Evolutionary conservation across 73 alveolate species (phyloP).

Genomic region (Uronychia setigera): DNA sequence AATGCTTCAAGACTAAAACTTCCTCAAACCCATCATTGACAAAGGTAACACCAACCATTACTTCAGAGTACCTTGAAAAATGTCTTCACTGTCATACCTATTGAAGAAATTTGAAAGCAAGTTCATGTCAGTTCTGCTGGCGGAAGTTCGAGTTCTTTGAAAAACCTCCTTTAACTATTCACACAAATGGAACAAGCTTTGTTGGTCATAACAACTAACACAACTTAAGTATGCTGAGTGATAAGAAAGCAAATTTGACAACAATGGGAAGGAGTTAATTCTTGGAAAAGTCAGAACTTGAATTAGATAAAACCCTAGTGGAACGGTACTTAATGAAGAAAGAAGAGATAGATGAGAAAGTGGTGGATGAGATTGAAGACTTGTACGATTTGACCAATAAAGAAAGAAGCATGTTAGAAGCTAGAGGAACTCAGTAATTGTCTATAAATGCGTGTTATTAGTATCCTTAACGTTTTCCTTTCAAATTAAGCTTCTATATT

Average conservation of each 20-base stretch:
- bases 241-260: background rate
- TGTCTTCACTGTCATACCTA: background rate
- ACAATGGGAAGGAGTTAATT: background rate
- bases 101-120: background rate
- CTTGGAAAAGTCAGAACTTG: background rate
- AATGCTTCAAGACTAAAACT: background rate
- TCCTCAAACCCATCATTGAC: background rate
- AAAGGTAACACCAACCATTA: background rate
- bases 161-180: background rate
- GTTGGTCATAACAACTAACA: too few relatives aligned
- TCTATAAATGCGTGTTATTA: background rate
- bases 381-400: background rate
- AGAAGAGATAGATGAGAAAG: background rate
- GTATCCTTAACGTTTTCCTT: background rate
- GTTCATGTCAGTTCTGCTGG: background rate
- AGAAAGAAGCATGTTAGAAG: background rate
- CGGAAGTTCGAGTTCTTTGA: background rate
- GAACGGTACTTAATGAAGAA: background rate
- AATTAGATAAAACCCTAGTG: background rate
- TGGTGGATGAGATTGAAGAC: background rate
- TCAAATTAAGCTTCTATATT: background rate
- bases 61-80: background rate
- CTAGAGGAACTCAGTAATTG: background rate
- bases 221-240: background rate
- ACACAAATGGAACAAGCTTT: background rate